Base-by-base conservation (phyloP, 352 stramenopile species). In the Blastocystis sp. region DNA sequence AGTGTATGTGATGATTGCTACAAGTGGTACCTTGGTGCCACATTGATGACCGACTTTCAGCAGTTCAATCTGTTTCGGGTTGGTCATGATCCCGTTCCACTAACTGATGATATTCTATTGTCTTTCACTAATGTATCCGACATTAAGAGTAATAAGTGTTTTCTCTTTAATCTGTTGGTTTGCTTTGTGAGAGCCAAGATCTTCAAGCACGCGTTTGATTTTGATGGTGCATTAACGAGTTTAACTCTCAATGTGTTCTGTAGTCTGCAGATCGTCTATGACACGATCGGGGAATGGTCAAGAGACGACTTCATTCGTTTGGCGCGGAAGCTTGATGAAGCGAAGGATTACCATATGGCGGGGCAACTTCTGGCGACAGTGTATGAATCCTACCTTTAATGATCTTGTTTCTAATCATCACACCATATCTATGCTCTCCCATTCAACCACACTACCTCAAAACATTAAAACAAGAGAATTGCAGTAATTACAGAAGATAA, bases 101-200 rank as follows among this genome's bases (percentile, higher is more conserved):
- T 34, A 34, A 34, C 28, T 34, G 62, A 69, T 41, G 21, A 69
- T 69, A 17, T 38, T 19, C 34, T 28, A 11, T 38, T 69, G 10
- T 69, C 62, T 41, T 69, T 69, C 34, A 69, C 62, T 41, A 23
- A 23, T n/a, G 62, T n/a, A 21, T 11, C 62, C 34, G 34, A 41
- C 17, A 41, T 38, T 11, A 69, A 69, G 62, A 38, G 62, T 69
- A 69, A 69, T 23, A 69, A 69, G 62, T 69, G 62, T 21, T 69
- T 69, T 21, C 7, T 69, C 62, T 69, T 69, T 1, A 69, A 69
- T 69, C n/a, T 69, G 7, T 1, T 69, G 7, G 34, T 69, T 41
- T 69, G 62, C 62, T 69, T 69, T 23, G 34, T 69, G 10, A 17
- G 62, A 21, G 62, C 62, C 9, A 69, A 69, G 62, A 21, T 69